Base-by-base conservation (phyloP, 257 asterid genomes). In the Cinchona pubescens region DNA sequence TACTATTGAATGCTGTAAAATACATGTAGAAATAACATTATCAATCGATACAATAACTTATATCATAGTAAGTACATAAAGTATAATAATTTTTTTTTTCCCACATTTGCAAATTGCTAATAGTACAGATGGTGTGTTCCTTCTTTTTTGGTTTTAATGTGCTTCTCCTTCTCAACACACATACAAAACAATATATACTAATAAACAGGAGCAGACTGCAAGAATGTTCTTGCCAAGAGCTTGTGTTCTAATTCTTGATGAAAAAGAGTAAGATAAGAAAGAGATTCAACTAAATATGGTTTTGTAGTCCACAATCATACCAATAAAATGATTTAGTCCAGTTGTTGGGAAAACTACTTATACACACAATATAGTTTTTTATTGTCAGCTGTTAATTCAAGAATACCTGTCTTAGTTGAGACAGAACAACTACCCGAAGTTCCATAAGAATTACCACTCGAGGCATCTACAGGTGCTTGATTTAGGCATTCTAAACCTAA, bases 401-500 rank as follows among this genome's bases (percentile, higher is more conserved):
- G 88, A 72, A 83, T 15, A 30, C 92, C 93, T 27, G 88, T 73
- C 78, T 87, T 90, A 23, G 96, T 84, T 79, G 96, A 84, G 3
- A 82, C 85, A 18, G 99, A 90, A 78, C 98, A 91, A 75, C 88
- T 79, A 74, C 96, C 90, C 49, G 96, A 84, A 63, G 96, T 79
- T 58, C 69, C 91, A 82, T 92, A 92, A 5, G 98, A 92, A 72
- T 75, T 83, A 68, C 98, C 99, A 76, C 90, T 87, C 15, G 98
- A 90, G 69, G 96, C 98, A 78, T 95, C 98, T 4, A 95, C 96
- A 0, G 98, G 99, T 48, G 99, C 99, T 83, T 92, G 99, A 88
- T 92, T 92, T 46, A 91, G 87, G 78, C 96, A 88, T 76, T 95
- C 98, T 84, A 95, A 78, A 74, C 75, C 37, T 56, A 95, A 79